Evolutionary conservation across 208 protist genomes (phyloP).

Genomic region (Angomonas ambiguus): DNA sequence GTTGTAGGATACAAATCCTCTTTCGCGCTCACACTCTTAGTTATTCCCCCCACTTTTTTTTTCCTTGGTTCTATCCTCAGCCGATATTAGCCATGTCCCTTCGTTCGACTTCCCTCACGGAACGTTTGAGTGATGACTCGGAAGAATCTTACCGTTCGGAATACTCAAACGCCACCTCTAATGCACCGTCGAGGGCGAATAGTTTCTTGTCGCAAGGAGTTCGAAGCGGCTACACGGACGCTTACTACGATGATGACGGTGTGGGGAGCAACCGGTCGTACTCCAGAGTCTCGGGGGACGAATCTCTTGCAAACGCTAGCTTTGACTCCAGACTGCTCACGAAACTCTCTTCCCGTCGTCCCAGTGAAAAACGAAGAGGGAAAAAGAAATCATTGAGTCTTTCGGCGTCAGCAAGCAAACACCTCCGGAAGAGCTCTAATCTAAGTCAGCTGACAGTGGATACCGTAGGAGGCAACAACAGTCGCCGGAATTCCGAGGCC

Average conservation of each 20-base stretch:
- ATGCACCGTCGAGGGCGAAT: not conserved
- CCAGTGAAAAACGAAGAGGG: not conserved
- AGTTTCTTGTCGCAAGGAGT: not conserved
- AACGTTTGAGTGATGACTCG: constrained; percentile 2
- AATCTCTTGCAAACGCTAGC: not conserved
- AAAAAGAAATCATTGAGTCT: not conserved
- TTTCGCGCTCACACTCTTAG: no score
- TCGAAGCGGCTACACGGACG: not conserved
- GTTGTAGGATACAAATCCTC: no score
- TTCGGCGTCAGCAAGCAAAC: not conserved
- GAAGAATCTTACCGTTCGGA: not conserved
- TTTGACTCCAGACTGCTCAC: not conserved
- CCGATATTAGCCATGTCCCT: no score
- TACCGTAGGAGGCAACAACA: no score
- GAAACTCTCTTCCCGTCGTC: not conserved
- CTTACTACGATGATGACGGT: not conserved
- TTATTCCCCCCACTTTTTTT: not conserved
- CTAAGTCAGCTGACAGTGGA: not conserved
- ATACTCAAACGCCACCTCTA: not conserved
- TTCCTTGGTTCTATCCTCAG: not conserved
- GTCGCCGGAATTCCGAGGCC: not conserved
- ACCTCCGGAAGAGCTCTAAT: not conserved
- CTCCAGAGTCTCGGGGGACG: not conserved
- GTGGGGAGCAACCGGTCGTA: not conserved
- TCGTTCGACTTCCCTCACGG: not conserved